phyloP scores from a whole-genome alignment of 768 basidiomycete species.

The Boletus sensibilis region DNA sequence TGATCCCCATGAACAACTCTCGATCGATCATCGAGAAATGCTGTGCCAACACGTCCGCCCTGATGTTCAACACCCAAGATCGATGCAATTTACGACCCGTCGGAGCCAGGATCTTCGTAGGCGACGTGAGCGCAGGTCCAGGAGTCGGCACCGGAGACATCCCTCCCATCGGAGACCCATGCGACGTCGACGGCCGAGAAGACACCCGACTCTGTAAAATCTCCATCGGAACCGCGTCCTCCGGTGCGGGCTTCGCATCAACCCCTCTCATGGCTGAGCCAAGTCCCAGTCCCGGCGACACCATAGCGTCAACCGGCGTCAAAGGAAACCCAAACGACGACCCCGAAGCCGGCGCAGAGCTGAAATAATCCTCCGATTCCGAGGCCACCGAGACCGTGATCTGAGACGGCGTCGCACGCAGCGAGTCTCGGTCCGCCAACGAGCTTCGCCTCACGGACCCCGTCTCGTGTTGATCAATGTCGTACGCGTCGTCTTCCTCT shows the following conservation, averaged over 20 bases:
- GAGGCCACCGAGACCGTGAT: constrained; percentile 20
- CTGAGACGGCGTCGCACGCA: constrained; percentile 21
- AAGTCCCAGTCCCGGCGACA: background rate
- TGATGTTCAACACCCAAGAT: constrained; percentile 68
- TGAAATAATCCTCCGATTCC: constrained; percentile 27
- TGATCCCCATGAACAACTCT: constrained; percentile 79
- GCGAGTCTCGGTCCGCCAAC: constrained; percentile 4
- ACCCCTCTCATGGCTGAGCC: constrained; percentile 34
- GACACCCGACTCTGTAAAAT: constrained; percentile 61
- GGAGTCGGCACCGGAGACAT: constrained; percentile 9
- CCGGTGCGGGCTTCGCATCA: constrained; percentile 50
- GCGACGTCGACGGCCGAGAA: constrained; percentile 35
- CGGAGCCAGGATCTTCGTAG: constrained; percentile 37
- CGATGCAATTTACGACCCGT: constrained; percentile 50
- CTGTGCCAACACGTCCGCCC: constrained; percentile 62
- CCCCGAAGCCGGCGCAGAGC: constrained; percentile 14
- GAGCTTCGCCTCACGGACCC: constrained; percentile 20
- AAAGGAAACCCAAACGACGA: constrained; percentile 15
- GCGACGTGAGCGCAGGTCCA: constrained; percentile 23
- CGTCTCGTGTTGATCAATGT: constrained; percentile 34
- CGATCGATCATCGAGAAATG: constrained; percentile 89
- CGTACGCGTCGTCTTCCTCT: constrained; percentile 35
- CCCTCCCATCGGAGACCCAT: constrained; percentile 26
- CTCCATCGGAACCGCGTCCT: constrained; percentile 66
- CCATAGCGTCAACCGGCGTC: constrained; percentile 15